These are phyloP conservation scores for Aspergillus cavernicola DNA, from an alignment of 495 filamentous ascomycete species.

Conservation along the genomic window DNA sequence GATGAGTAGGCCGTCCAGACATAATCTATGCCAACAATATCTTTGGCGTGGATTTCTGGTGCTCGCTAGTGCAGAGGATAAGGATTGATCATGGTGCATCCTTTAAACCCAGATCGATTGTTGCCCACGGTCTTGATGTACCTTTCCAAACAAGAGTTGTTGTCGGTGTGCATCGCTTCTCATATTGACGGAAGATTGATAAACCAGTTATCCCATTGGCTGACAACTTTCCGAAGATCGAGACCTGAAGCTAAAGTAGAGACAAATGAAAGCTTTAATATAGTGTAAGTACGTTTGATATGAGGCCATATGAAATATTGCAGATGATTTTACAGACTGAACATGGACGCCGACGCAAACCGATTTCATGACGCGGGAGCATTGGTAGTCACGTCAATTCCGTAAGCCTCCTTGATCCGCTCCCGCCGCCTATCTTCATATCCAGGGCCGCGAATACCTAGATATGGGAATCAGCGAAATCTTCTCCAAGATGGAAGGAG, in stretches of 20 bases:
- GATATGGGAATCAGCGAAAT: constrained; percentile 22
- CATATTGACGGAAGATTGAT: constrained; percentile 12
- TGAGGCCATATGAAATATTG: constrained; percentile 34
- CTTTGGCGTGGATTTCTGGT: too few species aligned
- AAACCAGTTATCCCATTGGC: constrained; percentile 18
- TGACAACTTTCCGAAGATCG: background rate
- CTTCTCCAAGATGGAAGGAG: background rate
- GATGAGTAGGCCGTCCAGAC: too few species aligned
- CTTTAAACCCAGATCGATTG: too few species aligned
- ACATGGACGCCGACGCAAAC: constrained; percentile 19
- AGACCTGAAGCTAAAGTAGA: background rate
- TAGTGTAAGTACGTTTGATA: constrained; percentile 25
- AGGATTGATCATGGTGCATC: too few species aligned
- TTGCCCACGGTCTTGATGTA: too few species aligned
- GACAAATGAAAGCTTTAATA: constrained; percentile 19
- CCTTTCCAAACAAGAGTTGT: too few species aligned
- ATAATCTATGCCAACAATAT: too few species aligned
- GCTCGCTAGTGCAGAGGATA: too few species aligned
- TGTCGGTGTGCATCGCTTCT: background rate
- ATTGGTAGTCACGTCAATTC: constrained; percentile 65
- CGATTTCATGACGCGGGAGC: constrained; percentile 40
- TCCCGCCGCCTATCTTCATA: constrained; percentile 83
- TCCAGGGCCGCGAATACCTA: constrained; percentile 78
- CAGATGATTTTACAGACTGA: constrained; percentile 40
- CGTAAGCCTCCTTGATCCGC: constrained; percentile 85